Percentiles rank a stretch among this genome's conserved stretches.
phyloP scores from a whole-genome alignment of 1,139 yeast species.

The Meyerozyma guilliermondii region DNA sequence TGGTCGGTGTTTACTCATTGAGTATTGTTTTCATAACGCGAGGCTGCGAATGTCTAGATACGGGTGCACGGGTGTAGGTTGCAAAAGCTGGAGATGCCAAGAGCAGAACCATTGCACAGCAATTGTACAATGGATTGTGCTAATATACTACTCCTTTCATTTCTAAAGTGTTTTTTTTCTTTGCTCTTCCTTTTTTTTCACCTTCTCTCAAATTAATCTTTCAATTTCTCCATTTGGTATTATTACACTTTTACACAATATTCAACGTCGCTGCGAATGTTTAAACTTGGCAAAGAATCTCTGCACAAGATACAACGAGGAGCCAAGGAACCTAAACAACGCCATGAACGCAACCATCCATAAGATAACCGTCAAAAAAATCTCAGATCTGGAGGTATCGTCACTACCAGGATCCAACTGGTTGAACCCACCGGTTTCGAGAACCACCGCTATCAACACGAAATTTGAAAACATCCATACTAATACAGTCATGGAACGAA shows the following conservation, averaged over 20 bases:
- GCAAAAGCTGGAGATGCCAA: not conserved
- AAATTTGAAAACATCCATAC: constrained; percentile 78
- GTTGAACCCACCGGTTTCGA: constrained; percentile 61
- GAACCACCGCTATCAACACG: constrained; percentile 63
- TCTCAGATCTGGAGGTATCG: constrained; percentile 24
- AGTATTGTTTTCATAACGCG: not conserved
- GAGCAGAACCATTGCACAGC: no score
- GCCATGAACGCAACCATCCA: constrained; percentile 86
- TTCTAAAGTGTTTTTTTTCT: no score
- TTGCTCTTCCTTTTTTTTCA: not conserved
- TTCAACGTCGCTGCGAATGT: not conserved
- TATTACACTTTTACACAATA: not conserved
- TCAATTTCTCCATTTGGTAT: not conserved
- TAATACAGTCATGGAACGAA: constrained; percentile 76
- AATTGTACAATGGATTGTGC: no score
- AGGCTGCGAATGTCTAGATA: not conserved
- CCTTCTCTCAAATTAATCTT: not conserved
- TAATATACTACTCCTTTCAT: no score
- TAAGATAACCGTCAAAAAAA: constrained; percentile 66
- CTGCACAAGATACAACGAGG: constrained; percentile 51
- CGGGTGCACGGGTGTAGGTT: not conserved
- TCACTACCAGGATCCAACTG: constrained; percentile 21
- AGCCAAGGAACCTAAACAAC: constrained; percentile 65
- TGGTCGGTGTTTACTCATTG: not conserved
- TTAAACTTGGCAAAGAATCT: constrained; percentile 13